Conservation (phyloP, 2,329 filamentous ascomycete species). For the Fusarium luffae region DNA sequence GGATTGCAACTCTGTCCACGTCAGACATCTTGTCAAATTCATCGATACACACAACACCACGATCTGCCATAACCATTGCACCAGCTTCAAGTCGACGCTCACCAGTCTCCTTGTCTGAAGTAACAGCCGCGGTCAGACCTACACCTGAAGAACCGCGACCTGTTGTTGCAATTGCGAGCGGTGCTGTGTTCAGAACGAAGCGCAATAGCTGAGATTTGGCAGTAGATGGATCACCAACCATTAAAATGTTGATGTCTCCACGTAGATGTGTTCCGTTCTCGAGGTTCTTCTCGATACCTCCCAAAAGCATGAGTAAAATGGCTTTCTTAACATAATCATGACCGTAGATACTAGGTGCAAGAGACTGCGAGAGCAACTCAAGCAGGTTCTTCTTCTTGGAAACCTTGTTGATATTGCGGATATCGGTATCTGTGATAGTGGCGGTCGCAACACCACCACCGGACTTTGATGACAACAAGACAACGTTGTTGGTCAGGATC, state of each 20-base stretch:
- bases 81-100: constrained; percentile 94
- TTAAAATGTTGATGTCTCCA: constrained; percentile 98
- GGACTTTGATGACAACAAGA: constrained; percentile 94
- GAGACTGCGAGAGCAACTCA: constrained; percentile 89
- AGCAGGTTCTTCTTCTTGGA: constrained; percentile 95
- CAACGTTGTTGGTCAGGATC: constrained; percentile 93
- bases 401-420: constrained; percentile 98
- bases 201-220: constrained; percentile 98
- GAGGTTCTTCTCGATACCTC: constrained; percentile 97
- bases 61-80: constrained; percentile 98
- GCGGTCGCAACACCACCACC: constrained; percentile 93
- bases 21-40: constrained; percentile 99
- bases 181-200: constrained; percentile 96
- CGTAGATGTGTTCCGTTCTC: constrained; percentile 97
- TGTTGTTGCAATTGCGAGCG: constrained; percentile 95
- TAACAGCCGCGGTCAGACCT: constrained; percentile 96
- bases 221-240: constrained; percentile 98
- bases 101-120: constrained; percentile 95
- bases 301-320: constrained; percentile 92
- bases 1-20: constrained; percentile 95
- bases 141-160: constrained; percentile 97
- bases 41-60: constrained; percentile 98
- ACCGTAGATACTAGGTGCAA: constrained; percentile 96
- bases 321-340: constrained; percentile 99
- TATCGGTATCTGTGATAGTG: constrained; percentile 94